Base-by-base conservation (phyloP, 345 rosid genomes). In the Citrus australasica region DNA sequence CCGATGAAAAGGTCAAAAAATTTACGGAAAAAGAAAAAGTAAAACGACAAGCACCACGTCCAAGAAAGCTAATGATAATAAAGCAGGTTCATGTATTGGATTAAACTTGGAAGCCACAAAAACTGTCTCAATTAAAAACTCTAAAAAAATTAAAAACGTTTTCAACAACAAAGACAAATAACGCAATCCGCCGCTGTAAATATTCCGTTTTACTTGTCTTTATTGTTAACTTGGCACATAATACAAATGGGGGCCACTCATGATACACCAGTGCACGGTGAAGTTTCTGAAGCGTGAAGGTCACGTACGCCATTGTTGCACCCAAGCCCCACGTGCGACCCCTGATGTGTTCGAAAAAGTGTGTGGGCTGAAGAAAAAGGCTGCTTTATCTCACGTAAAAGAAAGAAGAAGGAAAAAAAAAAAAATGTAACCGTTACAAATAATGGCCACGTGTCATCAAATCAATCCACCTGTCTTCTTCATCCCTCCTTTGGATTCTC, bases 401-500 rank as follows among this genome's bases (percentile, higher is more conserved):
- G 17, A 13, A 46, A 11, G 51, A 10, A 33, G 6, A 0, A 33
- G 4, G 7, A 17, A 79, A 82, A 88, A 32, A 32, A 30, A 32
- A 4, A 81, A 83, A 9, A 46, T 46, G 5, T 80, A 82, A 84
- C 89, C 89, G 87, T 89, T 89, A 62, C 28, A 27, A 42, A 22
- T 2, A 53, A 24, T 1, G 58, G 71, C 70, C 91, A 90, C 91
- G 96, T 90, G 98, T 82, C 95, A 13, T 0, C 40, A 77, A 24
- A 19, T 33, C 38, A 51, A 79, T 79, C 88, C 92, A 90, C 90
- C 85, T 91, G 96, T 91, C 90, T 66, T 66, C 71, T 78, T 86
- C 90, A 79, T 16, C 78, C 46, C 64, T 28, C 46, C 86, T 82
- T 83, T 53, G 85, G 85, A 82, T 78, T 82, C 87, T 83, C 79